Conservation (phyloP, 306 rosid genomes). For the Rosa lucieae region DNA sequence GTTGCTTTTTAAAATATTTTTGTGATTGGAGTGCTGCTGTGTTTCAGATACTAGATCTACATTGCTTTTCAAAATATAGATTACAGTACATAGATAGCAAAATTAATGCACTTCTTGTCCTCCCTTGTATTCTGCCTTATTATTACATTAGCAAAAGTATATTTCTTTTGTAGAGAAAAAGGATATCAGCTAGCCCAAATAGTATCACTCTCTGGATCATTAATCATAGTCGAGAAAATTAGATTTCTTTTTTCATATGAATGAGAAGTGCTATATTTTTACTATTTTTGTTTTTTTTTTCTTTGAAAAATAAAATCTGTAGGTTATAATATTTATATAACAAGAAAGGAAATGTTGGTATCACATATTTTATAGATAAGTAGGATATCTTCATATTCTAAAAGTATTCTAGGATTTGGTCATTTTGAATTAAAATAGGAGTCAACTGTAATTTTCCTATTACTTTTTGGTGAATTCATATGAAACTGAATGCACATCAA, state of each 20-base stretch:
- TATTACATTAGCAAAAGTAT: background rate
- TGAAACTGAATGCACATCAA: background rate
- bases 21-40: too few relatives aligned
- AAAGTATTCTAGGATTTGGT: background rate
- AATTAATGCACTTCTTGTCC: too few relatives aligned
- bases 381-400: background rate
- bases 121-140: too few relatives aligned
- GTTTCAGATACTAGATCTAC: too few relatives aligned
- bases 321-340: background rate
- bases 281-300: background rate
- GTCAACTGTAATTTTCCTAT: background rate
- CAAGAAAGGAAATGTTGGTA: background rate
- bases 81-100: too few relatives aligned
- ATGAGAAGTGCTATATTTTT: background rate
- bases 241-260: background rate
- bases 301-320: background rate
- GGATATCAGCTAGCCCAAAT: too few relatives aligned
- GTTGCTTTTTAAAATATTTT: too few relatives aligned
- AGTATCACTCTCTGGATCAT: background rate
- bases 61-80: too few relatives aligned
- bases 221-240: background rate
- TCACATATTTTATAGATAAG: background rate
- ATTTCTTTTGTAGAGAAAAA: too few relatives aligned
- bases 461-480: background rate
- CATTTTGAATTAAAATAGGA: conserved; percentile 1